These are phyloP conservation scores for Coniosporium tulheliwenetii DNA, from an alignment of 2,329 filamentous ascomycete genomes.

Conservation along the genomic window DNA sequence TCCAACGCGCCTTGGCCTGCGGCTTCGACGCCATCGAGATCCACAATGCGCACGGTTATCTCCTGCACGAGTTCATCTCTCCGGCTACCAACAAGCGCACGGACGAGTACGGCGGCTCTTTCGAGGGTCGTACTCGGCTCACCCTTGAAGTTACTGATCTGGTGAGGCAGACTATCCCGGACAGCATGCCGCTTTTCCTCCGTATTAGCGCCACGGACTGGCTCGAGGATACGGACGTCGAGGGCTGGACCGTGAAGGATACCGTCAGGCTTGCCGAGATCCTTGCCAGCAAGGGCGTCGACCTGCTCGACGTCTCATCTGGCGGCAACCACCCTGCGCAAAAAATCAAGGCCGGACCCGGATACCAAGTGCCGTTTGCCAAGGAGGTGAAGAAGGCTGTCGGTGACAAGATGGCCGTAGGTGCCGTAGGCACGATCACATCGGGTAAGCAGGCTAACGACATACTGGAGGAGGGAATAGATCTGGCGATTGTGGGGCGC, in stretches of 20 bases:
- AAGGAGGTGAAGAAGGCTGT: slow-evolving; percentile 56
- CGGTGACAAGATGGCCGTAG: slow-evolving; percentile 55
- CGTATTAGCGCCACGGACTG: slow-evolving; percentile 64
- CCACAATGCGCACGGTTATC: slow-evolving; percentile 66
- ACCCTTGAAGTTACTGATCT: slow-evolving; percentile 51
- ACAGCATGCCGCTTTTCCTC: slow-evolving; percentile 55
- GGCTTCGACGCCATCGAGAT: slow-evolving; percentile 71
- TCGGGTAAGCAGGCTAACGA: slow-evolving; percentile 52
- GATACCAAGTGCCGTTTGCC: slow-evolving; percentile 62
- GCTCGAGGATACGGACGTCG: slow-evolving; percentile 45
- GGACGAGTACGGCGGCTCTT: slow-evolving; percentile 51
- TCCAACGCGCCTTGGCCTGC: slow-evolving; percentile 37
- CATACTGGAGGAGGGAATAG: slow-evolving; percentile 38
- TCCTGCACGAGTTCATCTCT: slow-evolving; percentile 54
- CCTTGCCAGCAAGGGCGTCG: slow-evolving; percentile 58
- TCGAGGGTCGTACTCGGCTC: slow-evolving; percentile 57
- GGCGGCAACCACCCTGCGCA: slow-evolving; percentile 53
- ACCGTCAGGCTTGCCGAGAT: slow-evolving; percentile 47
- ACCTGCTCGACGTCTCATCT: slow-evolving; percentile 69
- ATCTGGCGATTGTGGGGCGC: slow-evolving; percentile 58
- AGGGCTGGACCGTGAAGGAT: slow-evolving; percentile 53
- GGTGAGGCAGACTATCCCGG: slow-evolving; percentile 46
- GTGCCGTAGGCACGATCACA: slow-evolving; percentile 60
- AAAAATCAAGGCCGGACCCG: slow-evolving; percentile 44
- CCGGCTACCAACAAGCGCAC: slow-evolving; percentile 55